Conservation (phyloP, 805 yeast genomes). For the Debaryomyces hansenii region DNA sequence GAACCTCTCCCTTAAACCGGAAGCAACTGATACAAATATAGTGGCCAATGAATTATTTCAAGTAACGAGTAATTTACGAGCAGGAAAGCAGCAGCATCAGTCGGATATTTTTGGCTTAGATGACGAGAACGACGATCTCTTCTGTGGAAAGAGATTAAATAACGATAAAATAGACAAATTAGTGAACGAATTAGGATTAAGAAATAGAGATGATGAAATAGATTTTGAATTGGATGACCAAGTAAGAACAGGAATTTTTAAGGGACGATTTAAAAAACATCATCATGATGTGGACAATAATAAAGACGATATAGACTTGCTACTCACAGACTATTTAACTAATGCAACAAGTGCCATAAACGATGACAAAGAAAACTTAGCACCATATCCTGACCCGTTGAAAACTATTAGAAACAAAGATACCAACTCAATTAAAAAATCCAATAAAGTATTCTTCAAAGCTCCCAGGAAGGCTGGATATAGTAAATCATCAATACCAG, state of each 20-base stretch:
- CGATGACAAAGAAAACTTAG: slow-evolving; percentile 33
- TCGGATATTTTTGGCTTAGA: slow-evolving; percentile 6
- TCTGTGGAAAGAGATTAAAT: slow-evolving; percentile 20
- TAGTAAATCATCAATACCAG: slow-evolving; percentile 20
- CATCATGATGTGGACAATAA: slow-evolving; percentile 13
- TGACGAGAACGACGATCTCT: slow-evolving; percentile 15
- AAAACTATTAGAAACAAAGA: slow-evolving; percentile 15
- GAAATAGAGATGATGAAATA: slow-evolving; percentile 20
- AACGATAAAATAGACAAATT: slow-evolving; percentile 40
- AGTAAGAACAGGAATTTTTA: slow-evolving; percentile 32
- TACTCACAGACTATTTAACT: slow-evolving; percentile 22
- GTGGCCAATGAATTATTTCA: slow-evolving; percentile 34
- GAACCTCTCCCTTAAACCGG: slow-evolving; percentile 9
- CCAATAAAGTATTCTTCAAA: slow-evolving; percentile 18
- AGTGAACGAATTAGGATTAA: slow-evolving; percentile 30
- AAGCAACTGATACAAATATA: slow-evolving; percentile 7
- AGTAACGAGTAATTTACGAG: slow-evolving; percentile 25
- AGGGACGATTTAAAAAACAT: slow-evolving; percentile 29
- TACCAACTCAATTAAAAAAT: slow-evolving; percentile 17
- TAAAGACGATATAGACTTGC: slow-evolving; percentile 32
- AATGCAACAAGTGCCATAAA: slow-evolving; percentile 4
- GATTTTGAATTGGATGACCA: slow-evolving; percentile 36
- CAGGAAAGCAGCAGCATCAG: slow-evolving; percentile 5
- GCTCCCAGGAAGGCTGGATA: slow-evolving; percentile 12
- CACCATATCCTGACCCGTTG: slow-evolving; percentile 25